A percentile compares a stretch with the other conserved stretches of the same genome.
These are phyloP conservation scores for Pythium aristosporum DNA, from an alignment of 352 stramenopile species.

Conservation along the genomic window DNA sequence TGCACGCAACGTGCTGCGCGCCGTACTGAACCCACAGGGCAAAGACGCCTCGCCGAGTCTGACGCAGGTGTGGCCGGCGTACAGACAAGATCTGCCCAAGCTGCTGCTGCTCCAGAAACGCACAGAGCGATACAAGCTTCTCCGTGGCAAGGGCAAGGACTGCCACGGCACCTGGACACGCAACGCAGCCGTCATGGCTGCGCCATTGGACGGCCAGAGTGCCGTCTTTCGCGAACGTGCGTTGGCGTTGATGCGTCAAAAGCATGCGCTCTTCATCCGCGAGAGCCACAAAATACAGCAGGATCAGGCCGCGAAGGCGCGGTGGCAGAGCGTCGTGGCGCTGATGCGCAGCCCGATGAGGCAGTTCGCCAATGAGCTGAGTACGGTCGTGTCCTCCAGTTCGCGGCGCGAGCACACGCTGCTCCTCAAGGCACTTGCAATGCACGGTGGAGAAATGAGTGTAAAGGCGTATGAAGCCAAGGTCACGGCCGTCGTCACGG, in stretches of 20 bases:
- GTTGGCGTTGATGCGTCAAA: slow-evolving; percentile 49
- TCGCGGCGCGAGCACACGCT: slow-evolving; percentile 46
- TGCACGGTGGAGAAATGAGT: slow-evolving; percentile 29
- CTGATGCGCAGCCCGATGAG: slow-evolving; percentile 15
- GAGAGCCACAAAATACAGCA: slow-evolving; percentile 38
- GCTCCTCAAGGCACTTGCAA: slow-evolving; percentile 48
- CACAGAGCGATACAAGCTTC: slow-evolving; percentile 46
- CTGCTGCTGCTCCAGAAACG: slow-evolving; percentile 59
- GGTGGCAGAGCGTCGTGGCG: slow-evolving; percentile 31
- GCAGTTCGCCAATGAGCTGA: slow-evolving; percentile 29
- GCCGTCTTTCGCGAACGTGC: slow-evolving; percentile 30
- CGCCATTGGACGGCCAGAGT: slow-evolving; percentile 22
- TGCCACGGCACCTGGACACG: slow-evolving; percentile 31
- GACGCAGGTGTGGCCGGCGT: slow-evolving; percentile 46
- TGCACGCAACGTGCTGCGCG: slow-evolving; percentile 18
- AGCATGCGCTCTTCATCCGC: slow-evolving; percentile 49
- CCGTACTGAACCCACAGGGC: slow-evolving; percentile 6
- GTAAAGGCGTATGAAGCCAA: slow-evolving; percentile 46
- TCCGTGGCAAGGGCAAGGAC: background rate
- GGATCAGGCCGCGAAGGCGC: slow-evolving; percentile 36
- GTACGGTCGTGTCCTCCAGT: slow-evolving; percentile 19
- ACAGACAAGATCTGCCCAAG: slow-evolving; percentile 46
- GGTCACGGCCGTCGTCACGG: slow-evolving; percentile 48
- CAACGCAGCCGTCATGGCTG: slow-evolving; percentile 24
- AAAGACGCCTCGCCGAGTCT: slow-evolving; percentile 11